Base-by-base conservation (phyloP, 169 alveolate species). In the Toxoplasma gondii region DNA sequence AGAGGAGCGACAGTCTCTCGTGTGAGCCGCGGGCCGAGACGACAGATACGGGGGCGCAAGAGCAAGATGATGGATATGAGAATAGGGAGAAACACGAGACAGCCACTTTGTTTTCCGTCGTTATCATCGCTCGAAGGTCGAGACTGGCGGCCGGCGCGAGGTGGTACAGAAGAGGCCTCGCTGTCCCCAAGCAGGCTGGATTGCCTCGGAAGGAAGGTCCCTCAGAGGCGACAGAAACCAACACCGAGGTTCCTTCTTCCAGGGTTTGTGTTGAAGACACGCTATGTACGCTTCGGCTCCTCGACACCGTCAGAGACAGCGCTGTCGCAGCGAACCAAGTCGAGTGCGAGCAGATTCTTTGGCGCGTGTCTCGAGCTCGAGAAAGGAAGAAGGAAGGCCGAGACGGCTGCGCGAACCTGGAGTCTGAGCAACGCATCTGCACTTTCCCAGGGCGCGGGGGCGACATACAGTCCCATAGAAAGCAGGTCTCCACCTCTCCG, bases 131-230 rank as follows among this genome's bases (percentile, higher is more conserved):
- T 91, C 45, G 97, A 29, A 69, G 93, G 49, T 99, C 99, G 86
- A 94, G 96, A 39, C 97, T 98, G 95, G 97, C 99, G 95, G 98
- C 98, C 49, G 99, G 99, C 45, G 98, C 99, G 44, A 95, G 99
- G 88, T 99, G 98, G 41, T 92, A 81, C 38, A 49, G 94, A n/a
- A 80, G 94, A 39, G 94, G 94, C 34, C 83, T 92, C 44, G 91
- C 84, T 36, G 49, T 86, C 31, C 91, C 94, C 69, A 4, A 49
- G 12, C 58, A 12, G 58, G 58, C 4, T 12, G 58, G 58, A 4
- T 12, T 49, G 58, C 0, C 88, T 39, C 12, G 58, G 22, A 12
- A 4, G 12, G 22, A 12, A 49, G 58, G 58, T 49, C 12, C 58
- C 22, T 7, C 58, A 49, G 58, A 49, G n/a, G 43, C n/a, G n/a